Conservation (phyloP, 176 grass and related monocot genomes). For the Zoysia japonica region DNA sequence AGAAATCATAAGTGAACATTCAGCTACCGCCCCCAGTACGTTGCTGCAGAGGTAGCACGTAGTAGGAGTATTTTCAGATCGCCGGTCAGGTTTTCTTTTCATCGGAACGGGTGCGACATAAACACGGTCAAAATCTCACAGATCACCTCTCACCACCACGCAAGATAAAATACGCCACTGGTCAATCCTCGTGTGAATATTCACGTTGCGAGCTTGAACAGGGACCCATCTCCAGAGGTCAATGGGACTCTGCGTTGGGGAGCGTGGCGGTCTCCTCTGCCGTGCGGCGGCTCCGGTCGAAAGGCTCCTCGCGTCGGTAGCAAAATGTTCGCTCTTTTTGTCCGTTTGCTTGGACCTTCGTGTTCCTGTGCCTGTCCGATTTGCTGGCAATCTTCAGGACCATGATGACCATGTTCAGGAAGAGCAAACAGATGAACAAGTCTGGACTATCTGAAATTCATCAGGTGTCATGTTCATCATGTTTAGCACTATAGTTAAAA, state of each 20-base stretch:
- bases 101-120: not conserved
- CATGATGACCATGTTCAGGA: not conserved
- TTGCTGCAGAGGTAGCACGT: not conserved
- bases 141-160: not conserved
- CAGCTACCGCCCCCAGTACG: not conserved
- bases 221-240: not conserved
- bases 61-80: not conserved
- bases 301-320: slow-evolving; percentile 33
- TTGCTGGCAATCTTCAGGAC: not conserved
- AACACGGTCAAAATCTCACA: slow-evolving; percentile 23
- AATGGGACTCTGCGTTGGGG: slow-evolving; percentile 10
- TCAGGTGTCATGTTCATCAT: not conserved
- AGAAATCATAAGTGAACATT: slow-evolving; percentile 12
- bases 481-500: not conserved
- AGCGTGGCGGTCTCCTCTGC: not conserved
- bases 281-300: not conserved
- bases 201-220: not conserved
- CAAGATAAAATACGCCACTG: slow-evolving; percentile 11
- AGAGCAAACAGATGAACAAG: not conserved
- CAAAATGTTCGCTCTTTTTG: slow-evolving; percentile 36
- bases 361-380: not conserved
- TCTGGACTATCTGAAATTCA: not conserved
- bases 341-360: slow-evolving; percentile 21
- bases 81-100: not conserved
- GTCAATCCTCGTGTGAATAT: slow-evolving; percentile 8